These are phyloP conservation scores for Coemansia sp. DNA, from an alignment of 192 early-diverging fungal genomes.

Conservation along the genomic window DNA sequence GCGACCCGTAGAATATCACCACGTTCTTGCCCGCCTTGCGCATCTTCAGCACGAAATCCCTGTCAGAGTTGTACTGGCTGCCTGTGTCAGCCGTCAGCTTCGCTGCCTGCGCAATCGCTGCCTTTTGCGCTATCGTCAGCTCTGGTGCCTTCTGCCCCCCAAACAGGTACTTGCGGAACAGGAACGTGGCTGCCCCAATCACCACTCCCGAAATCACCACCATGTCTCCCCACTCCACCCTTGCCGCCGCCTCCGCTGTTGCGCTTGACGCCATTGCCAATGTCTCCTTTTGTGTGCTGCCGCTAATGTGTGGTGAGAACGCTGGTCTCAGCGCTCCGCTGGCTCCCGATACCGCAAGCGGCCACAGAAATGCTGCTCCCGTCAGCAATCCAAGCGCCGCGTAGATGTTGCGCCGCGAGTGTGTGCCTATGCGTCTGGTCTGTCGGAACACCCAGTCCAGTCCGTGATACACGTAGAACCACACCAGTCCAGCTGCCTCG, in stretches of 20 bases:
- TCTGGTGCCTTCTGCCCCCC: constrained; percentile 19
- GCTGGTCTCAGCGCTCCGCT: not conserved
- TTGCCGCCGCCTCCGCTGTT: constrained; percentile 11
- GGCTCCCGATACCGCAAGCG: not conserved
- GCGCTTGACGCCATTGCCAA: constrained; percentile 1
- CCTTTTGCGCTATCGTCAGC: constrained; percentile 37
- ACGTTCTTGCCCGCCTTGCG: constrained; percentile 65
- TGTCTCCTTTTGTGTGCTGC: constrained; percentile 3
- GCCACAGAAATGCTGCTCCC: constrained; percentile 6
- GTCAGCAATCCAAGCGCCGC: constrained; percentile 22
- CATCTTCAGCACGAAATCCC: constrained; percentile 56
- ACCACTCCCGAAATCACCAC: constrained; percentile 50
- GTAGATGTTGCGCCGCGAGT: constrained; percentile 23
- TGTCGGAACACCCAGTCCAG: constrained; percentile 43
- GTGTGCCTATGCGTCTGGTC: constrained; percentile 24
- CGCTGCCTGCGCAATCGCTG: constrained; percentile 6
- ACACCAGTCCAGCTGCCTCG: constrained; percentile 43
- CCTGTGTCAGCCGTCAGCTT: not conserved
- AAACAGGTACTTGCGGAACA: constrained; percentile 53
- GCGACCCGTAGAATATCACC: constrained; percentile 93
- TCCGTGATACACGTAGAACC: constrained; percentile 51
- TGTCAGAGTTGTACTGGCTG: constrained; percentile 32
- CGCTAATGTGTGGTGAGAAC: constrained; percentile 2
- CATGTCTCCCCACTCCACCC: constrained; percentile 53
- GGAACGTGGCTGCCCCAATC: constrained; percentile 48